Evolutionary conservation across 345 rosid species (phyloP).

Genomic region (Gossypium turneri): DNA sequence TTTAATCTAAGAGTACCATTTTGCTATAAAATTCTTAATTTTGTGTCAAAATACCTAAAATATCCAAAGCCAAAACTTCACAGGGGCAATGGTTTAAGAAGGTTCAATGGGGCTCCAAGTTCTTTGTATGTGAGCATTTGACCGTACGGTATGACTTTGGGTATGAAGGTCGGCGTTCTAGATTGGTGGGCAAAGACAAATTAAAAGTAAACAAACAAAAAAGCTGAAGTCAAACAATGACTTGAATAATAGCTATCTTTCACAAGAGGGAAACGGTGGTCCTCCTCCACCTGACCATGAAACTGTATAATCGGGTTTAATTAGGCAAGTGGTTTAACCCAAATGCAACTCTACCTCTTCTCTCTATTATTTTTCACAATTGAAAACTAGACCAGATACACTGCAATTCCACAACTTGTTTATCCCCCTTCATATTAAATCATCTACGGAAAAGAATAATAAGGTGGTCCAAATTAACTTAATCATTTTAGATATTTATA

Average conservation of each 20-base stretch:
- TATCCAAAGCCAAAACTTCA: not conserved
- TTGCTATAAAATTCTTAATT: too few relatives aligned
- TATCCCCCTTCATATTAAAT: not conserved
- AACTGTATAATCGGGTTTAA: not conserved
- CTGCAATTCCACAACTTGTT: not conserved
- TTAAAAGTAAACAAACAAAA: not conserved
- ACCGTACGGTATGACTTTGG: not conserved
- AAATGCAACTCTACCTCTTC: not conserved
- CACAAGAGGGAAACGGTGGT: not conserved
- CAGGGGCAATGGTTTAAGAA: not conserved
- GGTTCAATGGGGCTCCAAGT: not conserved
- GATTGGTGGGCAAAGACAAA: slow-evolving; percentile 10
- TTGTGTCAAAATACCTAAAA: not conserved
- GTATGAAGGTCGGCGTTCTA: slow-evolving; percentile 4
- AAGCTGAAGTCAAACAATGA: slow-evolving; percentile 4
- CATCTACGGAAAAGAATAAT: too few relatives aligned
- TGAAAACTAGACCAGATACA: not conserved
- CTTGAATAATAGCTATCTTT: not conserved
- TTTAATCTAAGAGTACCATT: too few relatives aligned
- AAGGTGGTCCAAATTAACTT: too few relatives aligned
- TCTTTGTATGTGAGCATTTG: not conserved
- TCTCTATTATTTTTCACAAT: not conserved
- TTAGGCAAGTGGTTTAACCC: slow-evolving; percentile 8
- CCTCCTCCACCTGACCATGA: too few relatives aligned
- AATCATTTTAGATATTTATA: too few relatives aligned